Conservation (phyloP, 768 basidiomycete genomes). For the Agaricus bisporus region DNA sequence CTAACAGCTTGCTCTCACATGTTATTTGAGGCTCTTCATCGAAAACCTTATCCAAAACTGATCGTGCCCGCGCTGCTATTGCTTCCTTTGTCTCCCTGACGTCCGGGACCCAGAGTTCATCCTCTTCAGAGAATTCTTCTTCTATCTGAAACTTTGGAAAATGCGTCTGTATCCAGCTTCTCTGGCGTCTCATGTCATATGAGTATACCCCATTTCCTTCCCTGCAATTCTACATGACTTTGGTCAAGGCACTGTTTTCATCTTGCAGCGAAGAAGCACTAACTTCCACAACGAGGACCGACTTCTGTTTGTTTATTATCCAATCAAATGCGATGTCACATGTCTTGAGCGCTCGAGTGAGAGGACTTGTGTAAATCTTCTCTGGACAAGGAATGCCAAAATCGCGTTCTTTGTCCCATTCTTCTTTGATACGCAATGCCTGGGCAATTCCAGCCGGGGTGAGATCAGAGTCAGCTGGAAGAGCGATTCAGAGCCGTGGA, state of each 20-base stretch:
- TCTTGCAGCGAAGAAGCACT: not conserved
- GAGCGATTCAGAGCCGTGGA: not conserved
- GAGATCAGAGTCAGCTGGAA: slow-evolving; percentile 57
- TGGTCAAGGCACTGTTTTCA: not conserved
- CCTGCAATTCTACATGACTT: slow-evolving; percentile 46
- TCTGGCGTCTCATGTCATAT: slow-evolving; percentile 56
- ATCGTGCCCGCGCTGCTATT: slow-evolving; percentile 39
- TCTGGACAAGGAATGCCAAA: slow-evolving; percentile 45
- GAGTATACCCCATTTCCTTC: slow-evolving; percentile 67
- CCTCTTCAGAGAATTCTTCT: slow-evolving; percentile 52
- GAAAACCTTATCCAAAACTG: slow-evolving; percentile 54
- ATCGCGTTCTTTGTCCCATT: slow-evolving; percentile 44
- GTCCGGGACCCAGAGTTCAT: slow-evolving; percentile 51
- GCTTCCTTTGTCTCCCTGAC: slow-evolving; percentile 47
- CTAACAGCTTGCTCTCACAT: slow-evolving; percentile 33
- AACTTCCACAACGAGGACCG: slow-evolving; percentile 53
- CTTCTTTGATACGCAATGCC: slow-evolving; percentile 36
- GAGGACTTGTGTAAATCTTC: slow-evolving; percentile 55
- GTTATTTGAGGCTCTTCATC: slow-evolving; percentile 30
- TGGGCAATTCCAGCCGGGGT: slow-evolving; percentile 53
- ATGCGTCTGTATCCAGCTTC: slow-evolving; percentile 36
- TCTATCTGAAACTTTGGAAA: slow-evolving; percentile 56
- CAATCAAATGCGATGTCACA: slow-evolving; percentile 45
- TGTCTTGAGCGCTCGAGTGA: slow-evolving; percentile 57
- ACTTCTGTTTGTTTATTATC: slow-evolving; percentile 21